These are phyloP conservation scores for Arabidopsis hybrid DNA, from an alignment of 441 rosid species.

Conservation along the genomic window DNA sequence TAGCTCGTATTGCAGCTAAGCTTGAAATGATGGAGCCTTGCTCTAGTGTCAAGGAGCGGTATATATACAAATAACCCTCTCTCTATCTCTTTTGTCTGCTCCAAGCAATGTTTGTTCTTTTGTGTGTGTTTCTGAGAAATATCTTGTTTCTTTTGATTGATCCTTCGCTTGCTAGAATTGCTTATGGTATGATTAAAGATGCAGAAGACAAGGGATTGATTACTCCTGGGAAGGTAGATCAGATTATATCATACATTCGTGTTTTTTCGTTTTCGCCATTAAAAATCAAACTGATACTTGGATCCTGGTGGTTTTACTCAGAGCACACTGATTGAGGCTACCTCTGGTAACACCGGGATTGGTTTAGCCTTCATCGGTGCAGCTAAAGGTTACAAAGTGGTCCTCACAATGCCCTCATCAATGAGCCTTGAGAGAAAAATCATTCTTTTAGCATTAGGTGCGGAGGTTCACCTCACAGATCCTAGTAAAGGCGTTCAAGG, in stretches of 20 bases:
- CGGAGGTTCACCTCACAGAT: conserved; percentile 66
- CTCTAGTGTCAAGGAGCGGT: conserved; percentile 80
- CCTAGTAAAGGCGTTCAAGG: conserved; percentile 54
- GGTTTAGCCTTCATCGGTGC: conserved; percentile 81
- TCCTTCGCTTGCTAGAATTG: conserved; percentile 52
- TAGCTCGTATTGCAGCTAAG: conserved; percentile 77
- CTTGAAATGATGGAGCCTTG: conserved; percentile 80
- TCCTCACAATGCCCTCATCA: conserved; percentile 61
- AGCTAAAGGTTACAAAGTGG: conserved; percentile 68
- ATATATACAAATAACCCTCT: not conserved
- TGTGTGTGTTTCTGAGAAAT: not conserved
- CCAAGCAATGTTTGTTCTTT: conserved; percentile 12
- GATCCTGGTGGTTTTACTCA: conserved; percentile 31
- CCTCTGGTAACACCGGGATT: conserved; percentile 84
- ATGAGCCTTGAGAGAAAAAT: conserved; percentile 69
- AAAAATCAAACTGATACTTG: not conserved
- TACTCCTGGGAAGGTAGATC: conserved; percentile 76
- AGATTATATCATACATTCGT: not conserved
- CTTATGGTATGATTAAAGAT: conserved; percentile 78
- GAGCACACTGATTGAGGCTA: conserved; percentile 66
- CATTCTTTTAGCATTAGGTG: conserved; percentile 73
- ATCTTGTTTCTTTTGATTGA: not conserved
- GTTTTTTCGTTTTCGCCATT: not conserved
- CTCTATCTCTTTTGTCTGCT: not conserved
- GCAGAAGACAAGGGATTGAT: conserved; percentile 85